Conservation (phyloP, 352 stramenopile genomes). For the Globisporangium mamillatum region DNA sequence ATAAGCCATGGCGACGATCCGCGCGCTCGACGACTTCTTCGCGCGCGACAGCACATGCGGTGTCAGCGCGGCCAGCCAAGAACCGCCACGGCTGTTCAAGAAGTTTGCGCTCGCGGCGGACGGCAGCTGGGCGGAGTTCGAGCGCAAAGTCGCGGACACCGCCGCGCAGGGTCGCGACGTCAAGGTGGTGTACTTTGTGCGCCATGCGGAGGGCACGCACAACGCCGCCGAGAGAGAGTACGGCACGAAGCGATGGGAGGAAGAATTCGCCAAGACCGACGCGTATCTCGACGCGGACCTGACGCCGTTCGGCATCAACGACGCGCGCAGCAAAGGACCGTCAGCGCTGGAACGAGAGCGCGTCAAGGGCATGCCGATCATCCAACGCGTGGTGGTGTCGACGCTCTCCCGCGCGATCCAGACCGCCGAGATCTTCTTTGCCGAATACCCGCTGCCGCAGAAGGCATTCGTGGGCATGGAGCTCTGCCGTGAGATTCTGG, state of each 20-base stretch:
- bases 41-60: neutral
- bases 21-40: conserved; percentile 35
- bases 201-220: conserved; percentile 73
- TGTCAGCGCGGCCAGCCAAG: neutral
- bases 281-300: conserved; percentile 61
- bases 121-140: conserved; percentile 24
- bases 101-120: conserved; percentile 27
- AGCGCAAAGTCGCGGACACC: conserved; percentile 19
- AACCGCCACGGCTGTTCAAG: conserved; percentile 27
- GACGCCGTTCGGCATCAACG: conserved; percentile 52
- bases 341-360: conserved; percentile 41
- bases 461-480: conserved; percentile 52
- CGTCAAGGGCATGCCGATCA: conserved; percentile 46
- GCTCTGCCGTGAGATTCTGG: conserved; percentile 60
- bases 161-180: conserved; percentile 21
- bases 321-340: conserved; percentile 45
- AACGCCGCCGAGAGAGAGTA: conserved; percentile 58
- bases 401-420: conserved; percentile 69
- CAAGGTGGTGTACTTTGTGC: conserved; percentile 77
- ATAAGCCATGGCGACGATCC: conserved; percentile 11
- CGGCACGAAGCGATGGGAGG: conserved; percentile 54
- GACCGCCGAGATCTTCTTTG: conserved; percentile 67
- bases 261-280: conserved; percentile 52
- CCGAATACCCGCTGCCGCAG: conserved; percentile 25
- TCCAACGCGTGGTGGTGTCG: conserved; percentile 68